phyloP scores from a whole-genome alignment of 257 asterid genomes.

The Euphrasia confusa region DNA sequence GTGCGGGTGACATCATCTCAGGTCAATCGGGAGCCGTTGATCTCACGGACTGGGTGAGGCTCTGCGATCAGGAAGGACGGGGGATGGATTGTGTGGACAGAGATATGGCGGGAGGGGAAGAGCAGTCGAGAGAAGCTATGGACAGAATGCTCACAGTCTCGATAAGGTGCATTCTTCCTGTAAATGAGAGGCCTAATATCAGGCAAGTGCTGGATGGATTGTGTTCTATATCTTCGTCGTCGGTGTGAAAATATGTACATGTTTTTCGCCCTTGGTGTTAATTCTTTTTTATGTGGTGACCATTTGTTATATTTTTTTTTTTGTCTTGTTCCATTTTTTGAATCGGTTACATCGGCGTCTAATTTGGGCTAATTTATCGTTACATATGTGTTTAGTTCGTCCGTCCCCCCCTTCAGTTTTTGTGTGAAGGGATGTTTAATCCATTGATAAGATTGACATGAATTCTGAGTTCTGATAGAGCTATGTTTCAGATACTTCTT shows the following conservation, averaged over 20 bases:
- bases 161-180: constrained; percentile 81
- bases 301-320: constrained; percentile 19
- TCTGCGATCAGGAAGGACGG: constrained; percentile 80
- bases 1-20: constrained; percentile 96
- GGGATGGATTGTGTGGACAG: constrained; percentile 92
- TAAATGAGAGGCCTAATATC: constrained; percentile 84
- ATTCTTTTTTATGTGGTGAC: constrained; percentile 53
- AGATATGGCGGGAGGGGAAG: constrained; percentile 80
- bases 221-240: constrained; percentile 40
- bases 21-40: constrained; percentile 94
- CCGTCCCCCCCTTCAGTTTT: constrained; percentile 59
- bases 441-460: constrained; percentile 63
- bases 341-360: constrained; percentile 46
- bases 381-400: constrained; percentile 41
- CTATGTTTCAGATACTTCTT: too few species aligned
- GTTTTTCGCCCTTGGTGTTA: constrained; percentile 31
- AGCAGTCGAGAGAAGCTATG: constrained; percentile 69
- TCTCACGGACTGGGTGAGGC: constrained; percentile 90
- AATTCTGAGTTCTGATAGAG: not conserved
- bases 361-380: constrained; percentile 42
- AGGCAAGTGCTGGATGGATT: constrained; percentile 71
- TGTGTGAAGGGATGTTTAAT: constrained; percentile 90
- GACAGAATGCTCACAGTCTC: constrained; percentile 77
- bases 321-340: constrained; percentile 23
- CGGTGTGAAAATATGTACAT: constrained; percentile 72